Evolutionary conservation across 345 rosid species (phyloP).

Genomic region (Citrus sp.): DNA sequence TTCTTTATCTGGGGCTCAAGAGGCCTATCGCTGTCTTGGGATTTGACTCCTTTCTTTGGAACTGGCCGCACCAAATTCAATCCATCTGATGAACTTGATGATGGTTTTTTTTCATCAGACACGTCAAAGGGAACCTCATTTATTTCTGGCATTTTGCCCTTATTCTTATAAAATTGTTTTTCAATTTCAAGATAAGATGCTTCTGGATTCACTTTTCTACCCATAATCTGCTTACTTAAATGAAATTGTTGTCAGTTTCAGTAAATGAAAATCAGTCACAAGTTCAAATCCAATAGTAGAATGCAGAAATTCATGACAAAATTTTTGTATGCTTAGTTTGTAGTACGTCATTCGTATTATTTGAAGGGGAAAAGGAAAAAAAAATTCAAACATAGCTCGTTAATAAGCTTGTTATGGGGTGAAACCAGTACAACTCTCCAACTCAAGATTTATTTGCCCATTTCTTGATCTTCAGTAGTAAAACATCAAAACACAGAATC

Average conservation of each 20-base stretch:
- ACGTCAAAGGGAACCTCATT: slow-evolving; percentile 72
- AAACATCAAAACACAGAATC: neutral
- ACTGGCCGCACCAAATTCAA: slow-evolving; percentile 74
- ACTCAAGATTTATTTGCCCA: neutral
- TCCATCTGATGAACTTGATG: slow-evolving; percentile 37
- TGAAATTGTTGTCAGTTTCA: slow-evolving; percentile 12
- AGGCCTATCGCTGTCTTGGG: slow-evolving; percentile 42
- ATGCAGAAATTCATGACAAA: neutral
- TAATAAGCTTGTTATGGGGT: neutral
- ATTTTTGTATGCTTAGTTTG: neutral
- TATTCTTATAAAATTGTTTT: slow-evolving; percentile 70
- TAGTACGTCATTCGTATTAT: neutral
- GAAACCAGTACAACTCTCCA: neutral
- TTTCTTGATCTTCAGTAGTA: neutral
- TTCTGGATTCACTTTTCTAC: slow-evolving; percentile 68
- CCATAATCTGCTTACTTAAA: slow-evolving; percentile 59
- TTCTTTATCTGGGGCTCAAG: slow-evolving; percentile 29
- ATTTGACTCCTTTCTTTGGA: slow-evolving; percentile 60
- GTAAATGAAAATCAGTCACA: neutral
- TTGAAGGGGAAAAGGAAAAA: neutral
- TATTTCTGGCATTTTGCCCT: slow-evolving; percentile 58
- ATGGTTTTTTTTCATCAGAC: slow-evolving; percentile 35
- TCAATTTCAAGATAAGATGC: slow-evolving; percentile 74
- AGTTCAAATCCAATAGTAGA: neutral
- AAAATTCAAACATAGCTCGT: no score